A percentile compares a stretch with the other conserved stretches of the same genome.
phyloP scores from a whole-genome alignment of 2,329 filamentous ascomycete species.

The Clarireedia hainanense region DNA sequence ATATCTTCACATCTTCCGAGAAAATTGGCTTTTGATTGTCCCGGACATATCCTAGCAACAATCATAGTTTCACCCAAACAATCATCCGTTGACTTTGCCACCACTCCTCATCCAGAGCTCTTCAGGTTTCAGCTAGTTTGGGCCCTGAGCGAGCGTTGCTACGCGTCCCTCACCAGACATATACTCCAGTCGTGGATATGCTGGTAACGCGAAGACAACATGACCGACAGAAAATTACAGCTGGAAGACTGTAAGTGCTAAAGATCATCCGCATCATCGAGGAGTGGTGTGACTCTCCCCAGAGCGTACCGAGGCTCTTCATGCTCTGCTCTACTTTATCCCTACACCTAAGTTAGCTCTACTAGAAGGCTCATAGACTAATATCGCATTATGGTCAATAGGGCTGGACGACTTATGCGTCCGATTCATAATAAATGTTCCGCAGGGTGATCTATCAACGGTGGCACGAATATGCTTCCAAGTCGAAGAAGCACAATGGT shows the following conservation, averaged over 20 bases:
- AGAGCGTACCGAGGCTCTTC: neutral
- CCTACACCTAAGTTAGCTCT: neutral
- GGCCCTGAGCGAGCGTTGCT: conserved; percentile 6
- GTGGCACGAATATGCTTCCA: conserved; percentile 96
- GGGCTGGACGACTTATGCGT: conserved; percentile 97
- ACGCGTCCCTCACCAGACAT: conserved; percentile 12
- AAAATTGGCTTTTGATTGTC: neutral
- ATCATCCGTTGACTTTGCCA: conserved; percentile 7
- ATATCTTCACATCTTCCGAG: neutral
- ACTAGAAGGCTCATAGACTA: conserved; percentile 9
- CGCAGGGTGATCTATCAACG: conserved; percentile 79
- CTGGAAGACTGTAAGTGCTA: conserved; percentile 72
- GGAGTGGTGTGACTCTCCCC: neutral
- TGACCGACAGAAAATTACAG: conserved; percentile 73
- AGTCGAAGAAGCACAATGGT: conserved; percentile 99
- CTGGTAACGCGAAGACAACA: conserved; percentile 50
- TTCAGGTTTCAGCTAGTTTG: conserved; percentile 10
- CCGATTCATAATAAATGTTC: conserved; percentile 96
- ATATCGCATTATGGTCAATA: conserved; percentile 31
- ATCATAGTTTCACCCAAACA: neutral
- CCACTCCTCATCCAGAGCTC: conserved; percentile 5
- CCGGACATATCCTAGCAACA: neutral
- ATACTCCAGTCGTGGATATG: conserved; percentile 44
- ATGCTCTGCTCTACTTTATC: neutral
- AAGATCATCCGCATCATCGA: neutral